Evolutionary conservation across 306 rosid species (phyloP), one percentile per base, ranked within the genome.

Genomic region (Dryas alaskensis): DNA sequence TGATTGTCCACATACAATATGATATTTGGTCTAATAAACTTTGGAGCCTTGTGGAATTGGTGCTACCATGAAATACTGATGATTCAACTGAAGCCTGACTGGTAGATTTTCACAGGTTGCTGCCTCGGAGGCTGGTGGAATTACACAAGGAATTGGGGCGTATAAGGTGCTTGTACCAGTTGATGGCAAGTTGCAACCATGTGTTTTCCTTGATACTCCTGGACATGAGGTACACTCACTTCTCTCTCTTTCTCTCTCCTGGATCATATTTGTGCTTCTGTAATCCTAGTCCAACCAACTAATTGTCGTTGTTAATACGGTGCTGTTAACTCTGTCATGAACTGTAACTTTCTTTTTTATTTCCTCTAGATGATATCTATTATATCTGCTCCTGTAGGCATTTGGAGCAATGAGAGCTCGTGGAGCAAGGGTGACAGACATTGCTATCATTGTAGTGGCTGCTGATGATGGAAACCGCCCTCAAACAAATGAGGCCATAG

Each of bases 371-470:
- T 79, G 80, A 85, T 84, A 78, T 84, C 60, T 73, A 63, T 65
- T 81, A 63, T 70, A 67, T 80, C 76, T 39, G 8, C 74, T 81
- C 73, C 40, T 88, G 81, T 81, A 94, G 99, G 99, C 99, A 53
- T 94, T 94, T 86, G 99, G 99, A 77, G 99, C 99, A 67, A 94
- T 94, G 99, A 94, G 99, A 87, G 99, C 99, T 73, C 97, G 99
- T 72, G 99, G 99, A 73, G 92, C 99, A 74, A 92, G 97, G 53
- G 97, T 92, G 81, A 94, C 99, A 51, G 99, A 94, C 79, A 92
- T 94, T 79, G 97, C 90, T 63, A 87, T 94, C 67, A 75, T 94
- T 82, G 97, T 94, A 51, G 99, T 94, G 67, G 99, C 99, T 76
- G 99, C 97, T 59, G 99, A 94, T 82, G 99, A 94, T 76, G 97